Percentiles rank a stretch among this genome's conserved stretches.
Evolutionary conservation across 768 basidiomycete genomes (phyloP).

Genomic region (Boletus rufocinnamomeus): DNA sequence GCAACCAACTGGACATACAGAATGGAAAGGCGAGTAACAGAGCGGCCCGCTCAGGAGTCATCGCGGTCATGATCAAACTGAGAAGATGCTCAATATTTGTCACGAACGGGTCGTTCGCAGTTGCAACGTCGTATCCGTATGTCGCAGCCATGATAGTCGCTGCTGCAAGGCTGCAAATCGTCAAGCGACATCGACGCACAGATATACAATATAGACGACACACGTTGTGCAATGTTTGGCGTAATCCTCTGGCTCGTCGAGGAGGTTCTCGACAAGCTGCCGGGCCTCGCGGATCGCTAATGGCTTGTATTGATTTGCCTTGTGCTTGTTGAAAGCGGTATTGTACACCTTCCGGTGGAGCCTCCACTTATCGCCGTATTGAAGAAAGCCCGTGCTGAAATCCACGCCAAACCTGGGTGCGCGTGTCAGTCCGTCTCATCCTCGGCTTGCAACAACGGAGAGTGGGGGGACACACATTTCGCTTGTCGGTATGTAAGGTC

Average conservation of each 20-base stretch:
- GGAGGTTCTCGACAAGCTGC: conserved; percentile 26
- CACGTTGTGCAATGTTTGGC: conserved; percentile 23
- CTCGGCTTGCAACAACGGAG: not conserved
- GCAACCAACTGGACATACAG: conserved; percentile 15
- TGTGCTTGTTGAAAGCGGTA: conserved; percentile 21
- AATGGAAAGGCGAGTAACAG: conserved; percentile 28
- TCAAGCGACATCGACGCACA: not conserved
- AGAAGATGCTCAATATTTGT: conserved; percentile 15
- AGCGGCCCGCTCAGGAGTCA: conserved; percentile 27
- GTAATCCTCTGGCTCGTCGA: conserved; percentile 20
- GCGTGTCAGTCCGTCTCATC: not conserved
- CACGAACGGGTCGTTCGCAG: conserved; percentile 32
- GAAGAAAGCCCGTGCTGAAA: conserved; percentile 32
- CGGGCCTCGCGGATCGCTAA: conserved; percentile 21
- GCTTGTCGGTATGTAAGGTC: conserved; percentile 25
- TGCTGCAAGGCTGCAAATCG: conserved; percentile 20
- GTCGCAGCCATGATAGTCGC: conserved; percentile 25
- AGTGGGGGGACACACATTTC: conserved; percentile 16
- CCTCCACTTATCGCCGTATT: conserved; percentile 34
- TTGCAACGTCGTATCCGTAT: conserved; percentile 31
- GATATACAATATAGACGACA: conserved; percentile 14
- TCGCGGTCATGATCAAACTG: conserved; percentile 1
- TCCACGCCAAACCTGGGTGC: conserved; percentile 34
- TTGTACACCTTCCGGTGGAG: conserved; percentile 34
- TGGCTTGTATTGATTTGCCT: conserved; percentile 12